Base-by-base conservation (phyloP, 2,329 filamentous ascomycete species). In the Cercospora sp. region DNA sequence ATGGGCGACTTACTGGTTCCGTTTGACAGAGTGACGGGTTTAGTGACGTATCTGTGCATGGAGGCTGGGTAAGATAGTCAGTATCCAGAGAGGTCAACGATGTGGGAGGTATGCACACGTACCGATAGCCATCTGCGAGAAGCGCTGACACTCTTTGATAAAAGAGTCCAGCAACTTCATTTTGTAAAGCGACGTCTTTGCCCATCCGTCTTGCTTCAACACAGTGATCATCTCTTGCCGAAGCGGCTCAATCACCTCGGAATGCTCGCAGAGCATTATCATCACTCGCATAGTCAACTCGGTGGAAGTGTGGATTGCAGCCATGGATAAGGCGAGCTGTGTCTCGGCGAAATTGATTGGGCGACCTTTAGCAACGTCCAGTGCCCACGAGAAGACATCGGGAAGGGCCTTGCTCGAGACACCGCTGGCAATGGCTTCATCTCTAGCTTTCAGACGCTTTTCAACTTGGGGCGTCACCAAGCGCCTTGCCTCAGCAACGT, bases 161-260 rank as follows among this genome's bases (percentile, higher is more conserved):
- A 75, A 67, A 45, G 74, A 76, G 66, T 78, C 76, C 55, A 78
- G 67, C n/a, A 76, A 42, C 53, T 73, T 74, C 65, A 78, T 70
- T 57, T 76, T 72, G 60, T 71, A 72, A 23, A 77, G 58, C 9
- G 69, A 65, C 3, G 67, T 72, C 67, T 74, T 76, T 10, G 65
- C 71, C 73, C 72, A 75, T 3, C 73, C 73, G n/a, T 72, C 66
- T 59, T 67, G 64, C n/a, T 58, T 60, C 3, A 76, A 48, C 42
- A 73, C 74, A 9, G 45, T 28, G 31, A 68, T 48, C 12, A 75
- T 72, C 64, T 78, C 77, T 7, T 67, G 40, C 10, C 68, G 60
- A 6, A 69, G 57, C 3, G 72, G 72, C 51, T 74, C 64, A 7
- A 77, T 65, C 1, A 73, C 60, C 42, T 78, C 74, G 1, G 77